Evolutionary conservation across 1,139 yeast genomes (phyloP), one percentile per base, ranked within the genome.

Genomic region (Lodderomyces oxycetoniae): DNA sequence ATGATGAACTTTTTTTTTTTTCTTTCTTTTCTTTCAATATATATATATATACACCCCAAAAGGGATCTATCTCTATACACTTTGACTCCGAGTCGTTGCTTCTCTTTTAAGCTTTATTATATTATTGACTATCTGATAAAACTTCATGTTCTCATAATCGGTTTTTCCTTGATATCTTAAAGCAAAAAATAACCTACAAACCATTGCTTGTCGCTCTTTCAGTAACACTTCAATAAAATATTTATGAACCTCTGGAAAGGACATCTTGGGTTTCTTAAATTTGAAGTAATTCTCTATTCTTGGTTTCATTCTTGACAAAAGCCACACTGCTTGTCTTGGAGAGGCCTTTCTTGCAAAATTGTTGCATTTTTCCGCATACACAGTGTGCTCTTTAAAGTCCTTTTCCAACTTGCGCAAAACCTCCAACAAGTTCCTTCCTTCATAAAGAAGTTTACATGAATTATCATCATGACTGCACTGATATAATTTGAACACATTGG

Each of bases 371-470:
- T 32, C 28, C 19, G 31, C 25, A 10, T 22, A 22, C 4, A 19
- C 21, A 10, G 31, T 3, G 11, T 37, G 33, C 7, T 23, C 21
- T 9, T n/a, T 8, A 21, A 15, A 37, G 10, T 25, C 13, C 14
- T 8, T 9, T n/a, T 32, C 30, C 8, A 37, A 28, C 14, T 14
- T 12, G 11, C 28, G 23, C 14, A 33, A 28, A 4, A 25, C 26
- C 17, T 36, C 32, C 20, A 31, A 30, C 39, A 33, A 47, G 41
- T 34, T 48, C 45, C 37, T 22, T 49, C 17, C 43, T 36, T 33
- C 49, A 45, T 2, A 52, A 52, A 5, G 40, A 4, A 15, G 39
- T 37, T 20, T 45, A 46, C 6, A 55, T 40, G 12, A 9, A 11
- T 17, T 14, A 10, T 9, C 17, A 26, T 12, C 52, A 9, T 38